These are phyloP conservation scores for Gnaphalium uliginosum DNA, from an alignment of 129 eudicot genomes.

Conservation along the genomic window DNA sequence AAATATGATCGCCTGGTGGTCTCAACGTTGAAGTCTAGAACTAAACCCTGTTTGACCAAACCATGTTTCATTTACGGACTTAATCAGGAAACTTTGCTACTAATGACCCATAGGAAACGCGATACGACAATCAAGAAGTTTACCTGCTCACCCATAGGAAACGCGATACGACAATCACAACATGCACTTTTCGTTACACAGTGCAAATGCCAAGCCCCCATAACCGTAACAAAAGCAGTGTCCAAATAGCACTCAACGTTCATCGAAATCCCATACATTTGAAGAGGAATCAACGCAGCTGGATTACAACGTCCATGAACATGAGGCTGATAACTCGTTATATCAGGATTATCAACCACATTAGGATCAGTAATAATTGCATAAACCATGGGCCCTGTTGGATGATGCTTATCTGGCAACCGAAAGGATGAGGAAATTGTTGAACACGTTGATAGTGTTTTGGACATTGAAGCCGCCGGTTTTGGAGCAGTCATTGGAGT, in stretches of 20 bases:
- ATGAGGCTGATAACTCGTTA: constrained; percentile 92
- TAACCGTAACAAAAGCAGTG: constrained; percentile 64
- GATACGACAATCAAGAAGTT: neutral
- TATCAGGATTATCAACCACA: constrained; percentile 82
- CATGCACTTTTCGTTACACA: constrained; percentile 57
- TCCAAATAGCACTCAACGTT: constrained; percentile 71
- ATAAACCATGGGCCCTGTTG: constrained; percentile 75
- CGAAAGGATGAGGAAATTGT: constrained; percentile 17
- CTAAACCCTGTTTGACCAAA: constrained; percentile 86
- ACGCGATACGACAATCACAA: constrained; percentile 71
- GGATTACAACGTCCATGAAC: constrained; percentile 79
- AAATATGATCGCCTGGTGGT: constrained; percentile 43
- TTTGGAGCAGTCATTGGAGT: constrained; percentile 28
- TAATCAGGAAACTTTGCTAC: neutral
- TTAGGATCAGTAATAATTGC: constrained; percentile 69
- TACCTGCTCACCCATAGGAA: constrained; percentile 93
- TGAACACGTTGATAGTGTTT: constrained; percentile 10
- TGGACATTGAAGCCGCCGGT: constrained; percentile 22
- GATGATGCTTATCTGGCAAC: constrained; percentile 36
- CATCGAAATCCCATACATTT: constrained; percentile 65
- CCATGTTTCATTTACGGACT: constrained; percentile 47
- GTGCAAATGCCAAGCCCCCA: constrained; percentile 77
- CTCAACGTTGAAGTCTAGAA: constrained; percentile 80
- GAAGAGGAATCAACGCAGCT: constrained; percentile 83
- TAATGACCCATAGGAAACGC: constrained; percentile 56